These are phyloP conservation scores for Fusarium stilboides DNA, from an alignment of 2,329 filamentous ascomycete genomes.

Conservation along the genomic window DNA sequence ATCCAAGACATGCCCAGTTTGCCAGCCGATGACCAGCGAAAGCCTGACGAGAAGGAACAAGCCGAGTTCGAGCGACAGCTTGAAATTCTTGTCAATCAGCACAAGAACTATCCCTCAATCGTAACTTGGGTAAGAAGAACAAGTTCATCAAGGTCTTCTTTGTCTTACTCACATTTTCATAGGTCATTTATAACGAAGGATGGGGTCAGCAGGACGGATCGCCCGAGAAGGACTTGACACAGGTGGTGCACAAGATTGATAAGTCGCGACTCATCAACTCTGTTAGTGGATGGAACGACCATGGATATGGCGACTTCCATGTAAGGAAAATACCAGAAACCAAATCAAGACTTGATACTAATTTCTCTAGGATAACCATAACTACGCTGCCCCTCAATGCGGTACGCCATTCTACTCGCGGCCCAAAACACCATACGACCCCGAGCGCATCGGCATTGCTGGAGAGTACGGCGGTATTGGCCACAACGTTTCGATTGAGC, in stretches of 20 bases:
- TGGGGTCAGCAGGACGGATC: slow-evolving; percentile 34
- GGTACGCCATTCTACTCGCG: slow-evolving; percentile 78
- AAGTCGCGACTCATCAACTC: slow-evolving; percentile 75
- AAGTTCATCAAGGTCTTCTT: rapidly evolving
- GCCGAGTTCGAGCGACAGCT: slow-evolving; percentile 76
- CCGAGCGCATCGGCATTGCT: slow-evolving; percentile 74
- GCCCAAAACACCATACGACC: slow-evolving; percentile 69
- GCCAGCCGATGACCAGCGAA: slow-evolving; percentile 46
- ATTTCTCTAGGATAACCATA: slow-evolving; percentile 71
- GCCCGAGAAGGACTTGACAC: slow-evolving; percentile 68
- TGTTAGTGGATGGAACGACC: slow-evolving; percentile 77
- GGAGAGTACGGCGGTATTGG: slow-evolving; percentile 81
- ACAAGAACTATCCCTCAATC: slow-evolving; percentile 37
- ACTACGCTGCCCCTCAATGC: slow-evolving; percentile 80
- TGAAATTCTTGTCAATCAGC: slow-evolving; percentile 71
- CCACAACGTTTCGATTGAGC: slow-evolving; percentile 72
- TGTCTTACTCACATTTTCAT: not conserved
- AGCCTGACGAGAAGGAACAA: slow-evolving; percentile 66
- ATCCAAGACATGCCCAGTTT: slow-evolving; percentile 82
- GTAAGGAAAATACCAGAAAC: not conserved
- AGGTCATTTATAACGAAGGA: slow-evolving; percentile 40
- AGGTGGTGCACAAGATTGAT: slow-evolving; percentile 70
- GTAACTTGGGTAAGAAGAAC: slow-evolving; percentile 18
- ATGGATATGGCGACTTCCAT: slow-evolving; percentile 75
- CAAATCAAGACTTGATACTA: rapidly evolving